Evolutionary conservation across 2,329 filamentous ascomycete genomes (phyloP), one percentile per base, ranked within the genome.

Genomic region (Thermoascus crustaceus): DNA sequence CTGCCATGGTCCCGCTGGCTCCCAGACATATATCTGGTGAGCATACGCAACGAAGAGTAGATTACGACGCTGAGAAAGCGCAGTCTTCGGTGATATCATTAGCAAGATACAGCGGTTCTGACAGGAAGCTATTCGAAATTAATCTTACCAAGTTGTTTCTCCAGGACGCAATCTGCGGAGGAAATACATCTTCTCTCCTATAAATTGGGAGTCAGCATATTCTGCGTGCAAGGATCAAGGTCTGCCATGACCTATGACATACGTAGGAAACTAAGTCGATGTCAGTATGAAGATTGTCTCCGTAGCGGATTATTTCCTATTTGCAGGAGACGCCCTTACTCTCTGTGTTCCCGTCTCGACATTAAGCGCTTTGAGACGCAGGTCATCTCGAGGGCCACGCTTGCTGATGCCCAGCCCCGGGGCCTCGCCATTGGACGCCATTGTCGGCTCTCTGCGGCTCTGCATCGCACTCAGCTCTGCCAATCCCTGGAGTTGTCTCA

Each of bases 41-140:
- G 44, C 40, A 27, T 56, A 58, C 9, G 65, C 67, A 34, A 64
- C 55, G 40, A 71, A 70, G 9, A 68, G 55, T 7, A 70, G 45
- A 40, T 71, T 71, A 10, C 57, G 58, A 27, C 62, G 55, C 35
- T 70, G 67, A 8, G 67, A 70, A 9, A 68, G 48, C 7, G 66
- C 66, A 26, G 59, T 61, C 66, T 58, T 29, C 16, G 30, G 27
- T 26, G 13, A n/a, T 11, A 27, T 21, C 21, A 38, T 16, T 9
- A 9, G 21, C 10, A 13, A 29, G 11, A 10, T 16, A 16, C 2
- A 13, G 9, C 7, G 7, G 14, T 10, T 17, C 11, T 7, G 9
- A 13, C 7, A 29, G 8, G 6, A 26, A 26, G 7, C 24, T 4
- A 13, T 29, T 6, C n/a, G 14, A 18, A 5, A 20, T 33, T n/a